Evolutionary conservation across 495 filamentous ascomycete species (phyloP).

Genomic region (Podospora tetraspora): DNA sequence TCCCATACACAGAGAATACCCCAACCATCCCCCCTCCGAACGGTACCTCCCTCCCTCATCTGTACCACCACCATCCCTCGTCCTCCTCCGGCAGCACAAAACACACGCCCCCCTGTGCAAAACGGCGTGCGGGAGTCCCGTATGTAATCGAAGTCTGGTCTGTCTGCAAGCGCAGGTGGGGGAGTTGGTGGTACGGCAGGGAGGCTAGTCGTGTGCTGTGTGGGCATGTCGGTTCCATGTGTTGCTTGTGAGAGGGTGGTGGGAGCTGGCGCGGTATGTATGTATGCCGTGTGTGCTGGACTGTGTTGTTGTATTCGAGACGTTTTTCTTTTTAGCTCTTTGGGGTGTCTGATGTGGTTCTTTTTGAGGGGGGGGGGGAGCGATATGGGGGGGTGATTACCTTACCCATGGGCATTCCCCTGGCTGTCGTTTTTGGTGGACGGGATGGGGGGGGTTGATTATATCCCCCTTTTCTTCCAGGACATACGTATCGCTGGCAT

Average conservation of each 20-base stretch:
- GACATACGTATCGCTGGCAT: neutral
- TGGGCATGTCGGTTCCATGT: neutral
- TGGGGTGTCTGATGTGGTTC: neutral
- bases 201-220: neutral
- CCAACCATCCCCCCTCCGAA: neutral
- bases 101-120: neutral
- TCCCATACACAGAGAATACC: neutral
- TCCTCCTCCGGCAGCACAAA: neutral
- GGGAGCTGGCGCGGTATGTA: neutral
- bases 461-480: neutral
- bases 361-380: neutral
- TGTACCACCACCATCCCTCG: neutral
- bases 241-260: neutral
- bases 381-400: neutral
- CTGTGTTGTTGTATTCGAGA: neutral
- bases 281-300: neutral
- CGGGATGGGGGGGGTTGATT: neutral
- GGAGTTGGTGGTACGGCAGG: neutral
- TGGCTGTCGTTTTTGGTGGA: neutral
- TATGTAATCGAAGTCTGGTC: neutral
- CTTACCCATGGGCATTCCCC: neutral
- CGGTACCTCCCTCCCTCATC: neutral
- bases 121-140: neutral
- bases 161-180: neutral
- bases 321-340: neutral